Conservation (phyloP, 257 asterid species). For the Ilex aquifolium region DNA sequence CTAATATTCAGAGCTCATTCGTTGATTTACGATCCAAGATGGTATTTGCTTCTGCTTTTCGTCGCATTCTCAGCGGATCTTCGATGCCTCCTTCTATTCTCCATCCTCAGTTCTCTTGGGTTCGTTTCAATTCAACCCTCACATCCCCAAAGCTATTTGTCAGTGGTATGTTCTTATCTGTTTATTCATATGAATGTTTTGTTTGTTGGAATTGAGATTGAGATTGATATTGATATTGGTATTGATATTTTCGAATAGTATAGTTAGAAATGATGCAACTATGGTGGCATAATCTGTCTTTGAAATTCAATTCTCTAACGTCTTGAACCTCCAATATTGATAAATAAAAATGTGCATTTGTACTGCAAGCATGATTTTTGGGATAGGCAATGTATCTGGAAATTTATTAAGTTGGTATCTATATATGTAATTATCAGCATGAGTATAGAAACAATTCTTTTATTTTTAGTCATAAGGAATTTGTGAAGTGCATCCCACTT, state of each 20-base stretch:
- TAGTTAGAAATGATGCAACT: neutral
- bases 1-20: neutral
- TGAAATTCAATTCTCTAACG: neutral
- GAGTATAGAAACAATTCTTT: no score
- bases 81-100: slow-evolving; percentile 33
- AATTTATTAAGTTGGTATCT: no score
- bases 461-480: no score
- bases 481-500: no score
- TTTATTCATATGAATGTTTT: neutral
- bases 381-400: no score
- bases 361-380: no score
- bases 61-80: slow-evolving; percentile 50
- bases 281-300: neutral
- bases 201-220: neutral
- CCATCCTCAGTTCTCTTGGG: slow-evolving; percentile 42
- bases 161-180: slow-evolving; percentile 44
- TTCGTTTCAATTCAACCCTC: slow-evolving; percentile 71
- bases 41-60: slow-evolving; percentile 56
- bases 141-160: slow-evolving; percentile 83
- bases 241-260: neutral
- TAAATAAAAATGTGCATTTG: no score
- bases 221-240: neutral
- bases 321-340: neutral
- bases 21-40: slow-evolving; percentile 16
- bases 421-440: no score